phyloP scores from a whole-genome alignment of 805 yeast genomes.

The Lachancea mirantina region DNA sequence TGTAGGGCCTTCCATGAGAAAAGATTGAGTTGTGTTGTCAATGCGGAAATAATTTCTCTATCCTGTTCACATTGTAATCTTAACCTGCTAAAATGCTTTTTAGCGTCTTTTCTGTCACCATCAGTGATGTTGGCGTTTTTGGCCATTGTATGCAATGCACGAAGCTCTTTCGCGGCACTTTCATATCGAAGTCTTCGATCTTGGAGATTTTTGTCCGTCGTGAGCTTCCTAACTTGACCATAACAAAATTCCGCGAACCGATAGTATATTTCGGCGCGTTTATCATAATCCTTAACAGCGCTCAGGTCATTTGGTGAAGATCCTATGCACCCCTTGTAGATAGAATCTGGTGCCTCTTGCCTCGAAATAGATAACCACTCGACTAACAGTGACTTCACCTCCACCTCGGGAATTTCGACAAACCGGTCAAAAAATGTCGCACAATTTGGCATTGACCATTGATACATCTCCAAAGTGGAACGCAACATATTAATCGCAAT shows the following conservation, averaged over 20 bases:
- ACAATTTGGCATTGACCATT: no score
- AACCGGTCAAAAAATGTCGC: background rate
- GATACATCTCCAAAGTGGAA: no score
- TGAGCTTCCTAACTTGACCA: slow-evolving; percentile 44
- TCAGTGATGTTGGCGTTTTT: slow-evolving; percentile 35
- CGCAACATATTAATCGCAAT: slow-evolving; percentile 45
- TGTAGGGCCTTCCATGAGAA: slow-evolving; percentile 49
- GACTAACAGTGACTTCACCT: slow-evolving; percentile 39
- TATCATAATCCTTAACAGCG: slow-evolving; percentile 17
- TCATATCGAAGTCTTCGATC: slow-evolving; percentile 36
- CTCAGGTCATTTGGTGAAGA: slow-evolving; percentile 19
- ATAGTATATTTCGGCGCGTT: slow-evolving; percentile 44
- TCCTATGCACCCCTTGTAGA: slow-evolving; percentile 51
- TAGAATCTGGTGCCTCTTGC: slow-evolving; percentile 53
- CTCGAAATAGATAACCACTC: slow-evolving; percentile 69
- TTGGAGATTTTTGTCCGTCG: slow-evolving; percentile 38
- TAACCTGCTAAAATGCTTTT: slow-evolving; percentile 44
- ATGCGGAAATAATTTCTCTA: slow-evolving; percentile 35
- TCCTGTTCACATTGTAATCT: slow-evolving; percentile 45
- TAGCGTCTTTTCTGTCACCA: slow-evolving; percentile 46
- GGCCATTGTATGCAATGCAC: slow-evolving; percentile 40
- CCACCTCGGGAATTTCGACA: slow-evolving; percentile 12
- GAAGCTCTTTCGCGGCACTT: slow-evolving; percentile 41
- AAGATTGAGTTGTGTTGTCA: slow-evolving; percentile 33
- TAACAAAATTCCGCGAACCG: slow-evolving; percentile 70